These are phyloP conservation scores for Neurospora intermedia DNA, from an alignment of 495 filamentous ascomycete species.

Conservation along the genomic window DNA sequence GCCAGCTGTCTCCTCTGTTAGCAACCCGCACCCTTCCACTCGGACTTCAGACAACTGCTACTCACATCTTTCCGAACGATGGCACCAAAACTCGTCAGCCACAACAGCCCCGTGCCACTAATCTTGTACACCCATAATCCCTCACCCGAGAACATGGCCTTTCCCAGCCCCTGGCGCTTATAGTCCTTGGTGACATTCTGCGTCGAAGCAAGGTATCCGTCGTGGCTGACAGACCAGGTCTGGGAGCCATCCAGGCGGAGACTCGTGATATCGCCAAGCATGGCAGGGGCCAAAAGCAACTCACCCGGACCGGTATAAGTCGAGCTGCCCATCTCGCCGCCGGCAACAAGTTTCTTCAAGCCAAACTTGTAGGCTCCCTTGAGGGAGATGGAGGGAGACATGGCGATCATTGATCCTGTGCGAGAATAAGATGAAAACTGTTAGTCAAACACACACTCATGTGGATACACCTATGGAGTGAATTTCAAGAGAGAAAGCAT, in stretches of 20 bases:
- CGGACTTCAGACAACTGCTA: conserved; percentile 4
- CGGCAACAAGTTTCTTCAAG: conserved; percentile 74
- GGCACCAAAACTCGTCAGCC: conserved; percentile 86
- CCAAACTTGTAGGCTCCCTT: conserved; percentile 72
- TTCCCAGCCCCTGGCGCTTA: conserved; percentile 76
- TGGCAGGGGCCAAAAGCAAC: conserved; percentile 66
- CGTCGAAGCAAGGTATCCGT: conserved; percentile 69
- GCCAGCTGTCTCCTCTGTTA: conserved; percentile 40
- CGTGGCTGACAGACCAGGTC: conserved; percentile 71
- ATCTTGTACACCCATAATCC: conserved; percentile 89
- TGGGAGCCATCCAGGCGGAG: conserved; percentile 59
- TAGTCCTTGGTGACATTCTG: conserved; percentile 73
- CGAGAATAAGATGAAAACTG: neutral
- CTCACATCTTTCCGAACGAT: conserved; percentile 92
- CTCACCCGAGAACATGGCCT: conserved; percentile 89
- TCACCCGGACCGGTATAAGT: conserved; percentile 88
- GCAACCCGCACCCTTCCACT: neutral
- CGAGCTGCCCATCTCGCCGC: conserved; percentile 70
- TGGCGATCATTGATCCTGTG: conserved; percentile 79
- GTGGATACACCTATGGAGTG: neutral
- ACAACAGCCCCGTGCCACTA: conserved; percentile 64
- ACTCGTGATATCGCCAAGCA: conserved; percentile 78
- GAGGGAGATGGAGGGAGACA: conserved; percentile 78
- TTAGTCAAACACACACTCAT: neutral
- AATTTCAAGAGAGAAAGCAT: conserved; percentile 10